phyloP scores from a whole-genome alignment of 2,329 filamentous ascomycete genomes.

The Alternaria infectoria region DNA sequence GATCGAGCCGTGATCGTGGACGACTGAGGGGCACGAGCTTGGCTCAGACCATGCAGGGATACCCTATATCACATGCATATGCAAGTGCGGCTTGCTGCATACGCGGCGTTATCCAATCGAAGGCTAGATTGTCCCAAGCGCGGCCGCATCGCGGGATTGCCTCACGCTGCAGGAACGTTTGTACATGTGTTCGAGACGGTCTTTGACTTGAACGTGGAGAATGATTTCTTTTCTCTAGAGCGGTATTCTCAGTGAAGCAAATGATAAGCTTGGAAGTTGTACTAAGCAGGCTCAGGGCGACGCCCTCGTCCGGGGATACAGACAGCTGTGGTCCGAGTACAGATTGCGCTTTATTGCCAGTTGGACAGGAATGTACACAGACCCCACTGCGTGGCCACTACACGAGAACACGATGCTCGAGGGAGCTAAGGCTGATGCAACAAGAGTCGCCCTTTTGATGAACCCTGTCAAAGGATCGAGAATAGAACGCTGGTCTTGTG shows the following conservation, averaged over 20 bases:
- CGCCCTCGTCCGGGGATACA: conserved; percentile 17
- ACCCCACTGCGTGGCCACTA: conserved; percentile 37
- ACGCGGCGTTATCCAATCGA: conserved; percentile 37
- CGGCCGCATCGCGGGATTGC: conserved; percentile 41
- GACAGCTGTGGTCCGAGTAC: conserved; percentile 34
- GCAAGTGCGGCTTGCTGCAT: conserved; percentile 47
- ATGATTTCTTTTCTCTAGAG: not conserved
- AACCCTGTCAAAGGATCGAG: conserved; percentile 15
- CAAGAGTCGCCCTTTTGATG: conserved; percentile 13
- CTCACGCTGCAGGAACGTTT: conserved; percentile 48
- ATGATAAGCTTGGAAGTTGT: not conserved
- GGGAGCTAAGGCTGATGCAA: conserved; percentile 27
- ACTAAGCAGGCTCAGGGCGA: not conserved
- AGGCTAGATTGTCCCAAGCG: conserved; percentile 19
- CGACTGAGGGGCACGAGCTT: conserved; percentile 25
- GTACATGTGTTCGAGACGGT: conserved; percentile 17
- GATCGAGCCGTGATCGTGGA: conserved; percentile 28
- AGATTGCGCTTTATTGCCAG: conserved; percentile 38
- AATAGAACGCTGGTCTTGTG: conserved; percentile 4
- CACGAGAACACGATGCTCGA: conserved; percentile 32
- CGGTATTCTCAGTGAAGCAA: not conserved
- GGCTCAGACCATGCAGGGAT: conserved; percentile 33
- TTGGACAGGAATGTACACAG: conserved; percentile 41
- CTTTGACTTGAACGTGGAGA: conserved; percentile 6
- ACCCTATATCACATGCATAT: conserved; percentile 47